Conservation (phyloP, 257 asterid species). For the Penstemon barbatus region DNA sequence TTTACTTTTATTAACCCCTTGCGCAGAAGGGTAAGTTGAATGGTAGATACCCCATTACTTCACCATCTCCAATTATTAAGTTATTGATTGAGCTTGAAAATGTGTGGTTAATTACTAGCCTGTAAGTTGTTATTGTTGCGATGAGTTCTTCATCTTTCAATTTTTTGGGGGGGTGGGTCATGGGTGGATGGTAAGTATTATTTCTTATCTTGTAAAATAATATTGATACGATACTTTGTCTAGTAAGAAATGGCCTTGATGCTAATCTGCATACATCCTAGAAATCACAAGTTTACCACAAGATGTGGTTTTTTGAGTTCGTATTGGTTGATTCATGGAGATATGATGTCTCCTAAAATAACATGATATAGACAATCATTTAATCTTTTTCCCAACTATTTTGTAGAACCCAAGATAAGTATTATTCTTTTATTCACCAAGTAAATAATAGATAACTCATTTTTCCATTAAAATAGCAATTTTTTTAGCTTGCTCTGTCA, state of each 20-base stretch:
- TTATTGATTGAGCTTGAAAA: slow-evolving; percentile 1
- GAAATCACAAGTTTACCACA: background rate
- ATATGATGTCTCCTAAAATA: background rate
- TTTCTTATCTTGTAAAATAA: background rate
- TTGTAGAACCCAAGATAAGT: background rate
- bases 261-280: background rate
- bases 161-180: background rate
- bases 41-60: too few relatives aligned
- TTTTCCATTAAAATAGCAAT: slow-evolving; percentile 6
- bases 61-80: background rate
- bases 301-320: slow-evolving; percentile 15
- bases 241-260: background rate
- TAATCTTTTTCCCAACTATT: background rate
- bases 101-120: background rate
- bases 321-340: background rate
- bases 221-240: background rate
- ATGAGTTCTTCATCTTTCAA: background rate
- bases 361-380: too few relatives aligned
- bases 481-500: slow-evolving; percentile 7
- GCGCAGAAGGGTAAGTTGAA: too few relatives aligned
- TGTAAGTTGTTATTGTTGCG: background rate
- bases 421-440: background rate
- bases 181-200: background rate
- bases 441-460: slow-evolving; percentile 3
- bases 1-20: too few relatives aligned